A percentile compares a stretch with the other conserved stretches of the same genome.
phyloP scores from a whole-genome alignment of 2,329 filamentous ascomycete species.

The Penicillium sp. region DNA sequence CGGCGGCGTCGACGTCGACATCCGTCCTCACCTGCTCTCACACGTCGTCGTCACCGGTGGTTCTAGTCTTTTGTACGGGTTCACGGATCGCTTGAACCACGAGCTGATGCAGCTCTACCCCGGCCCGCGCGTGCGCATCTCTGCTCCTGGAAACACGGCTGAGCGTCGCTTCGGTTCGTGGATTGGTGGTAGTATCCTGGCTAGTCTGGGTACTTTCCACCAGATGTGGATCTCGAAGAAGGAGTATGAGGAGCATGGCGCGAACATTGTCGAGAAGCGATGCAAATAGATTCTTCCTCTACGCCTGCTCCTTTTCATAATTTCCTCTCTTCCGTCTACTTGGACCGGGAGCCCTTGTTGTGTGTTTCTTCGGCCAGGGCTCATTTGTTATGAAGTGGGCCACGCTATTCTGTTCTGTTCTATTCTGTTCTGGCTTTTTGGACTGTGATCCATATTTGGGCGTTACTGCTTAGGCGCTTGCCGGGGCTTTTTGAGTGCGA shows the following conservation, averaged over 20 bases:
- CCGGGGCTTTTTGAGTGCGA: slow-evolving; percentile 11
- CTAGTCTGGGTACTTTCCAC: slow-evolving; percentile 94
- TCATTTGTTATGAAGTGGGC: slow-evolving; percentile 18
- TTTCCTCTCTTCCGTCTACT: background rate
- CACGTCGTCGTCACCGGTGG: slow-evolving; percentile 95
- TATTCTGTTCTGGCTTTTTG: background rate
- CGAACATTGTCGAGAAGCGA: slow-evolving; percentile 88
- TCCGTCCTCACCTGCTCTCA: slow-evolving; percentile 76
- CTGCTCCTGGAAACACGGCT: slow-evolving; percentile 79
- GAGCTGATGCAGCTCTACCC: slow-evolving; percentile 83
- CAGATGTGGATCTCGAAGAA: slow-evolving; percentile 99
- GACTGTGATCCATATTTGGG: slow-evolving; percentile 5
- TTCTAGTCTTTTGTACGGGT: slow-evolving; percentile 82
- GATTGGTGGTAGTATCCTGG: slow-evolving; percentile 95
- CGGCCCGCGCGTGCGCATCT: slow-evolving; percentile 81
- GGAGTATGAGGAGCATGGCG: slow-evolving; percentile 95
- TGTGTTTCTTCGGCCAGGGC: slow-evolving; percentile 8
- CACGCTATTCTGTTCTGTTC: background rate
- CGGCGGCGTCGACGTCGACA: slow-evolving; percentile 81
- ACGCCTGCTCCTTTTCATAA: background rate
- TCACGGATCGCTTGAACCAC: slow-evolving; percentile 84
- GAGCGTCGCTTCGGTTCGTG: slow-evolving; percentile 92
- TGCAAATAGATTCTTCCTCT: slow-evolving; percentile 67
- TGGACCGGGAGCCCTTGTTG: background rate
- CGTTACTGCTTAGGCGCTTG: slow-evolving; percentile 20